Conservation (phyloP, 176 grass and related monocot species). For the Raddia distichophylla region DNA sequence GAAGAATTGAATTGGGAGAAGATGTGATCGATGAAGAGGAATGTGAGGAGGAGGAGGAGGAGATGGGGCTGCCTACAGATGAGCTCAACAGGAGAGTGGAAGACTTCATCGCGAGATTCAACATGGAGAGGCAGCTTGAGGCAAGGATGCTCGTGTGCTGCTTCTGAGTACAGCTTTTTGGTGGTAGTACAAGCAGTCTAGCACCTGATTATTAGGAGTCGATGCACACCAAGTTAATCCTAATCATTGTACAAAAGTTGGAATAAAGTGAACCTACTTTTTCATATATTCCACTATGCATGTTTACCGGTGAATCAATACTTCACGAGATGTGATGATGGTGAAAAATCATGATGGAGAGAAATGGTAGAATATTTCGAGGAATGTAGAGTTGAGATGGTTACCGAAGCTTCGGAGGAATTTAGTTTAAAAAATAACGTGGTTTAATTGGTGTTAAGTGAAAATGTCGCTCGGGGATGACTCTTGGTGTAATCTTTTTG, state of each 20-base stretch:
- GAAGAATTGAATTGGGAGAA: neutral
- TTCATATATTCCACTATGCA: neutral
- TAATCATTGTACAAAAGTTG: neutral
- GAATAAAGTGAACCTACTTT: neutral
- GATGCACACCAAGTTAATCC: neutral
- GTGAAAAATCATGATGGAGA: too few species aligned
- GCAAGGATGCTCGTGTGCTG: constrained; percentile 50
- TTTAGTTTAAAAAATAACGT: too few species aligned
- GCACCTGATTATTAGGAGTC: neutral
- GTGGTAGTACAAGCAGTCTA: neutral
- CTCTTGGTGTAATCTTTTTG: too few species aligned
- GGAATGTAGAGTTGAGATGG: too few species aligned
- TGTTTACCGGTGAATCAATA: neutral
- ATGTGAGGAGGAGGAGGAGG: neutral
- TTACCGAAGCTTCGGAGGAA: too few species aligned
- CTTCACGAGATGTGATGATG: neutral
- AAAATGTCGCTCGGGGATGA: too few species aligned
- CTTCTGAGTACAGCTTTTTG: constrained; percentile 5
- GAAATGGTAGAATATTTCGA: too few species aligned
- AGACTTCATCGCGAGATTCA: constrained; percentile 82
- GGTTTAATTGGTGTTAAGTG: too few species aligned
- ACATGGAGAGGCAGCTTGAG: constrained; percentile 79
- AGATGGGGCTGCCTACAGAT: constrained; percentile 30
- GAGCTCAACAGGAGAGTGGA: constrained; percentile 77
- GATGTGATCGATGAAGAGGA: neutral